A percentile compares a stretch with the other conserved stretches of the same genome.
These are phyloP conservation scores for Aleurites moluccanus DNA, from an alignment of 441 rosid genomes.

Conservation along the genomic window DNA sequence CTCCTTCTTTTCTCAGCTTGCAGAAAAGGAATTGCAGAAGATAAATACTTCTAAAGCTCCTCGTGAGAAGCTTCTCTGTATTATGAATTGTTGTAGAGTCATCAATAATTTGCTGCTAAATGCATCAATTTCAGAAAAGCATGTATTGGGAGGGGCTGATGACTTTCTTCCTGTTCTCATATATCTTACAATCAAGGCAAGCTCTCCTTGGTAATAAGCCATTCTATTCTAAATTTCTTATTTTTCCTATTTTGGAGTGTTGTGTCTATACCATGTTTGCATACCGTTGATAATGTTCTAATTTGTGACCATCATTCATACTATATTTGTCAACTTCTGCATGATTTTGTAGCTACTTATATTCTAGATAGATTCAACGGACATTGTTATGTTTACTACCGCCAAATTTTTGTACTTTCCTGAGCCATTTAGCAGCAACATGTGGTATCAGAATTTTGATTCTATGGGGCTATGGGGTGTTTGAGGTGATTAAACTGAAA, in stretches of 20 bases:
- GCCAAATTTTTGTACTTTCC: neutral
- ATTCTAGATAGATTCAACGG: neutral
- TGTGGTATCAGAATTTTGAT: neutral
- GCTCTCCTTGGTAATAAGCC: slow-evolving; percentile 56
- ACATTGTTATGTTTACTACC: neutral
- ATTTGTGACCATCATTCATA: neutral
- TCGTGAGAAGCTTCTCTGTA: slow-evolving; percentile 50
- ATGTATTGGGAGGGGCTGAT: slow-evolving; percentile 51
- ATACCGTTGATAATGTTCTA: neutral
- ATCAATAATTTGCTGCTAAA: slow-evolving; percentile 54
- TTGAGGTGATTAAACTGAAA: too few species aligned
- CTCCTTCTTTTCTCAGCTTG: slow-evolving; percentile 43
- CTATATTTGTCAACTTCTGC: neutral
- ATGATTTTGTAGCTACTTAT: neutral
- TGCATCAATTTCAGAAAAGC: slow-evolving; percentile 51
- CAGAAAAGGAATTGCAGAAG: slow-evolving; percentile 52
- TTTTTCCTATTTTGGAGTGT: slow-evolving; percentile 19
- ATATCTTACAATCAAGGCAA: slow-evolving; percentile 64
- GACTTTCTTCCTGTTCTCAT: slow-evolving; percentile 63
- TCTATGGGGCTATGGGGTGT: too few species aligned
- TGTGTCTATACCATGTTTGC: neutral
- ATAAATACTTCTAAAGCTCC: slow-evolving; percentile 48
- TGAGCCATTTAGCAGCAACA: neutral
- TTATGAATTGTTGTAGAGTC: slow-evolving; percentile 52
- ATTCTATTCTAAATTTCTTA: slow-evolving; percentile 26